Base-by-base conservation (phyloP, 1,139 yeast genomes). In the Wickerhamomyces sp. region DNA sequence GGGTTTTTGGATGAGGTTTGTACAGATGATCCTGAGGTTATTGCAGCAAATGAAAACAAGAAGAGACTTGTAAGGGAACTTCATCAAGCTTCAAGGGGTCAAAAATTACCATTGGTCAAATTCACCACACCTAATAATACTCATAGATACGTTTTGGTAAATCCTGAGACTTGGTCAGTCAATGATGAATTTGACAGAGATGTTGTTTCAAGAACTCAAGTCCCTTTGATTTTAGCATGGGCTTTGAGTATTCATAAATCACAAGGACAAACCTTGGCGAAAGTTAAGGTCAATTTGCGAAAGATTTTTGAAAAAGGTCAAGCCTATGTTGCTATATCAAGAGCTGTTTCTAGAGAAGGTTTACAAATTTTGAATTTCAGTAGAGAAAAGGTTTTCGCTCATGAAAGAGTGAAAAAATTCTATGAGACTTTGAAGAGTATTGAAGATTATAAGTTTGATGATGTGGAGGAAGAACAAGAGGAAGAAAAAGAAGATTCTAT, bases 171-270 rank as follows among this genome's bases (percentile, higher is more conserved):
- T 6, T 93, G 95, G 77, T 72, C 74, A 1, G 69, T 88, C 30
- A 85, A 80, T 48, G 84, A 81, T 59, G 79, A 78, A 45, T 67
- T 71, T 37, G 82, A 80, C 29, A 67, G 64, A 33, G 73, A 78
- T 4, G 54, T 77, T 41, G 84, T 75, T 4, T 66, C 79, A 14
- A 71, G 95, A 52, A 67, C 69, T 0, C 96, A 89, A 59, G 61
- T 93, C 3, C 99, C 99, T 0, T 67, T 93, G 43, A 84, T 90
- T 57, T 69, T 91, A 15, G 96, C 99, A 0, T 93, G 98, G 97
- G 91, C 99, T 0, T 67, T 93, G 37, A 89, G 97, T 0, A 91
- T 93, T 42, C 99, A 93, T 63, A 93, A 93, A 65, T 84, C 97
- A 0, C 99, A 93, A 62, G 99, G 99, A 3, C 99, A 94, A 63